A percentile compares a stretch with the other conserved stretches of the same genome.
phyloP scores from a whole-genome alignment of 345 rosid genomes.

The Orychophragmus violaceus region DNA sequence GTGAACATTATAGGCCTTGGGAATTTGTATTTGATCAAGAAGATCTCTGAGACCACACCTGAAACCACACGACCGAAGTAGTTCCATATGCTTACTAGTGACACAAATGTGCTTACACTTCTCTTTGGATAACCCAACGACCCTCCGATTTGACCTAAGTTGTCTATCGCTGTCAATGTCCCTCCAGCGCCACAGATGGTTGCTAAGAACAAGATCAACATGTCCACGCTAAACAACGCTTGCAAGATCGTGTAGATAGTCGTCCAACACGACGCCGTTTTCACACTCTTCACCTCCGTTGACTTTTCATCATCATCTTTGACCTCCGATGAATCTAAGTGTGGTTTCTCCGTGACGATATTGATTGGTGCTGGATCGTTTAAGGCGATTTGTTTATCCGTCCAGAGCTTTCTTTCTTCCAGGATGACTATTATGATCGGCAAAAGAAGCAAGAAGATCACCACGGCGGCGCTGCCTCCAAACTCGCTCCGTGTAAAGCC shows the following conservation, averaged over 20 bases:
- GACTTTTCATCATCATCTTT: neutral
- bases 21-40: slow-evolving; percentile 37
- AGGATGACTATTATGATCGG: slow-evolving; percentile 38
- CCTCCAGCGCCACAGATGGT: slow-evolving; percentile 48
- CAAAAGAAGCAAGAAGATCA: slow-evolving; percentile 29
- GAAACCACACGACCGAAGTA: slow-evolving; percentile 47
- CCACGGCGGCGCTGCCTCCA: slow-evolving; percentile 37
- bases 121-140: slow-evolving; percentile 39
- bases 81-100: slow-evolving; percentile 55
- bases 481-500: slow-evolving; percentile 32
- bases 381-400: slow-evolving; percentile 18
- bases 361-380: slow-evolving; percentile 24
- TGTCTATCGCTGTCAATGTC: slow-evolving; percentile 40
- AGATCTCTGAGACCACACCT: slow-evolving; percentile 42
- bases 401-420: slow-evolving; percentile 40
- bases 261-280: slow-evolving; percentile 28
- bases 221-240: slow-evolving; percentile 51
- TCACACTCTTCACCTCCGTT: neutral
- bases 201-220: slow-evolving; percentile 44
- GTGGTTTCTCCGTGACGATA: slow-evolving; percentile 27
- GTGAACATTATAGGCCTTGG: slow-evolving; percentile 45
- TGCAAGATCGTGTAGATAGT: slow-evolving; percentile 43
- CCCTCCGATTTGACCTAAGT: slow-evolving; percentile 42
- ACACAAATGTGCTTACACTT: slow-evolving; percentile 40
- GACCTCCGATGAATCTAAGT: neutral